Percentiles rank a stretch among this genome's conserved stretches.
These are phyloP conservation scores for Cryphonectria naterciae DNA, from an alignment of 2,329 filamentous ascomycete species.

Conservation along the genomic window DNA sequence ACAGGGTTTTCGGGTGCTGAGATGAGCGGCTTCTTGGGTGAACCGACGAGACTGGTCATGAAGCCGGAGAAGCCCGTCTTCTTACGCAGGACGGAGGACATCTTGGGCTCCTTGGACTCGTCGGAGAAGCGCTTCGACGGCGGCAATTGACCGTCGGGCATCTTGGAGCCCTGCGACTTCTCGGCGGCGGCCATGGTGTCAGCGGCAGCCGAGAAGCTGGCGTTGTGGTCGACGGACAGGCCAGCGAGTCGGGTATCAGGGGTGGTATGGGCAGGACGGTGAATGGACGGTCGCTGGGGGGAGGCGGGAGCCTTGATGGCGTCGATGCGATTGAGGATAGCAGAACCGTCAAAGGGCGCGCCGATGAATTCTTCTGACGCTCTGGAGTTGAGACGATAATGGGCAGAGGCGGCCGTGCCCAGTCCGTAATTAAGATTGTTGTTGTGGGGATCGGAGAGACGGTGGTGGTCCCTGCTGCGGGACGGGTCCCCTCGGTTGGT, in stretches of 20 bases:
- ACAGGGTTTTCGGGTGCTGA: slow-evolving; percentile 98
- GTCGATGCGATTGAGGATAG: slow-evolving; percentile 64
- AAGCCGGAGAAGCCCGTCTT: slow-evolving; percentile 89
- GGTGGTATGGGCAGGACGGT: slow-evolving; percentile 50
- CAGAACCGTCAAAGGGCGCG: slow-evolving; percentile 66
- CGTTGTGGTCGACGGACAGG: slow-evolving; percentile 65
- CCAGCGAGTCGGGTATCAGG: slow-evolving; percentile 55
- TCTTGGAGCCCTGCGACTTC: slow-evolving; percentile 45
- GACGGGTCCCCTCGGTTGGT: slow-evolving; percentile 25
- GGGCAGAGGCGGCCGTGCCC: slow-evolving; percentile 29
- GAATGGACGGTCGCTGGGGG: slow-evolving; percentile 32
- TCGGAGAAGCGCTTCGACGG: slow-evolving; percentile 78
- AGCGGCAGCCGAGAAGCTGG: slow-evolving; percentile 63
- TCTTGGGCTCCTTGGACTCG: slow-evolving; percentile 69
- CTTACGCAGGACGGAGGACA: slow-evolving; percentile 67
- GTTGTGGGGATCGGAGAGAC: slow-evolving; percentile 37
- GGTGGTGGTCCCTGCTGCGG: slow-evolving; percentile 29
- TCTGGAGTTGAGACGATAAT: slow-evolving; percentile 47
- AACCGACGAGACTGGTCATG: slow-evolving; percentile 81
- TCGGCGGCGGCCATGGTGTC: slow-evolving; percentile 54
- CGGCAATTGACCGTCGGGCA: slow-evolving; percentile 51
- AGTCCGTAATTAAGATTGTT: slow-evolving; percentile 34
- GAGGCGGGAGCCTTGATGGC: slow-evolving; percentile 47
- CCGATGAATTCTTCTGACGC: slow-evolving; percentile 65
- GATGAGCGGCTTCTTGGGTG: slow-evolving; percentile 88